These are phyloP conservation scores for Daldinia concentrica DNA, from an alignment of 495 filamentous ascomycete genomes.

Conservation along the genomic window DNA sequence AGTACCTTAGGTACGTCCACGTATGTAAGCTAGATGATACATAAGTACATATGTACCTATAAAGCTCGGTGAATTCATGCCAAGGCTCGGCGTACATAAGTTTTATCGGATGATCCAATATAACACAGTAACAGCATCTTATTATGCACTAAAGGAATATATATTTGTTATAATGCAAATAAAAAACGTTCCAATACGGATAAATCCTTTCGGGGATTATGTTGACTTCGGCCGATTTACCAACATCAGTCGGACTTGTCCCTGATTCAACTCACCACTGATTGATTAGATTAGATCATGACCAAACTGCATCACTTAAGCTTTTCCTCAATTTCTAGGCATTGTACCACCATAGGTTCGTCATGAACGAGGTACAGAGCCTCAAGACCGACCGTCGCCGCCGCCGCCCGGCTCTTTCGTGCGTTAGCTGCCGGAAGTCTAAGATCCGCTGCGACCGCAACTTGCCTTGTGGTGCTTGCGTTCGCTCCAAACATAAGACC, in stretches of 20 bases:
- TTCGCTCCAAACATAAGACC: constrained; percentile 55
- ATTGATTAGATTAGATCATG: constrained; percentile 29
- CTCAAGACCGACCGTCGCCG: constrained; percentile 44
- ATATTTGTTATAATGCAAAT: not conserved
- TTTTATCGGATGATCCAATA: too few relatives aligned
- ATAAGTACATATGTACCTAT: too few relatives aligned
- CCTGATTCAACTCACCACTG: constrained; percentile 7
- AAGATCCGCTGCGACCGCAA: constrained; percentile 66
- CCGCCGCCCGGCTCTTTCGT: constrained; percentile 58
- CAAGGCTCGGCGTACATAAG: not conserved
- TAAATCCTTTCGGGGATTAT: not conserved
- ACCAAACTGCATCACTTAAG: not conserved
- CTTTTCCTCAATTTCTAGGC: not conserved
- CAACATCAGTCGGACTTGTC: not conserved
- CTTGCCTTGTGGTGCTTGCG: constrained; percentile 61
- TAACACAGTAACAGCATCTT: too few relatives aligned
- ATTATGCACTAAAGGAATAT: not conserved
- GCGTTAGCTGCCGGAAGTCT: constrained; percentile 62
- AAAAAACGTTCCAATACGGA: not conserved
- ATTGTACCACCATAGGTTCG: not conserved
- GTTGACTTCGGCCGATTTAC: not conserved
- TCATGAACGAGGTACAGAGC: constrained; percentile 19
- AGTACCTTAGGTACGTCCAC: too few relatives aligned
- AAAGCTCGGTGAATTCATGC: not conserved
- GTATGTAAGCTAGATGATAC: too few relatives aligned